phyloP scores from a whole-genome alignment of 2,329 filamentous ascomycete genomes.

The Claviceps sp. region DNA sequence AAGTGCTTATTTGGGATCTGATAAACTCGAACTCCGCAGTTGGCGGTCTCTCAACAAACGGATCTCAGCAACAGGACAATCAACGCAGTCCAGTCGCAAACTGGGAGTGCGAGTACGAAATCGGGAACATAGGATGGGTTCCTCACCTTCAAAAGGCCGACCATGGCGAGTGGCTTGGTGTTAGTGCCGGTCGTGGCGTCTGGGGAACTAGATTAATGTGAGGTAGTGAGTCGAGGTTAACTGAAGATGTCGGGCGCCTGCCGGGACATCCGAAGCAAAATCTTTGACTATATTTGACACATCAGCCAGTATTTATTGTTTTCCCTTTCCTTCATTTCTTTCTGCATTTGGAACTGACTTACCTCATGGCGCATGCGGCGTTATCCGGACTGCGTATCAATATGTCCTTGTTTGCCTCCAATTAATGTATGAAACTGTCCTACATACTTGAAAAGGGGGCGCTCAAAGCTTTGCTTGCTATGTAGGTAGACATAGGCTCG shows the following conservation, averaged over 20 bases:
- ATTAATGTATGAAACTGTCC: no score
- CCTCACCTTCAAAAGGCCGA: slow-evolving; percentile 56
- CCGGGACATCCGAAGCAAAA: background rate
- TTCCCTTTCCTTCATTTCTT: background rate
- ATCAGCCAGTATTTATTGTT: background rate
- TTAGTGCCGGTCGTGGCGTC: slow-evolving; percentile 66
- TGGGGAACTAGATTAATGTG: slow-evolving; percentile 52
- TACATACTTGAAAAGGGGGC: no score
- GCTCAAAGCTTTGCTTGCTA: no score
- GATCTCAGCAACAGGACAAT: slow-evolving; percentile 38
- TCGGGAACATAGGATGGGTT: slow-evolving; percentile 75
- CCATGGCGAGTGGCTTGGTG: slow-evolving; percentile 70
- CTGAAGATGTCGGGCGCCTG: background rate
- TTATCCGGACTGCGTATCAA: background rate
- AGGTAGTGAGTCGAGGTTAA: slow-evolving; percentile 2
- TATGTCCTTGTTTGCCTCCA: no score
- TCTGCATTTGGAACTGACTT: background rate
- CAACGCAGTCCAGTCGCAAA: slow-evolving; percentile 56
- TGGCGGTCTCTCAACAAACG: slow-evolving; percentile 30
- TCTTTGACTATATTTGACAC: background rate
- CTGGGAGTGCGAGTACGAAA: slow-evolving; percentile 80
- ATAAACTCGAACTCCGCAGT: slow-evolving; percentile 45
- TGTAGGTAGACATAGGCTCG: no score
- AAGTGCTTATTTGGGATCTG: slow-evolving; percentile 89
- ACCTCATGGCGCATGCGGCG: background rate